These are phyloP conservation scores for Colletotrichum lindemuthianum DNA, from an alignment of 2,329 filamentous ascomycete species.

Conservation along the genomic window DNA sequence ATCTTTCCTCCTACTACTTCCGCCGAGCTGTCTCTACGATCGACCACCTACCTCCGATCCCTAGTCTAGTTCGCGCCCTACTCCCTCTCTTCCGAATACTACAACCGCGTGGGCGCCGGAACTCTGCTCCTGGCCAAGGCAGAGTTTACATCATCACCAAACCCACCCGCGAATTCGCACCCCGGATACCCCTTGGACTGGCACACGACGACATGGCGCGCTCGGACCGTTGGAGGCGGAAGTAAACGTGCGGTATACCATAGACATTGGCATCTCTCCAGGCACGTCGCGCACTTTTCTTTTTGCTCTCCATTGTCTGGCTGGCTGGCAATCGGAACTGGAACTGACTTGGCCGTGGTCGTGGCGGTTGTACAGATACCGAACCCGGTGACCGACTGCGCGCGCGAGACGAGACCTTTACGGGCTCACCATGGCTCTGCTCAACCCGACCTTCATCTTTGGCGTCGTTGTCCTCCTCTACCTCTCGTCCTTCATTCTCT, in stretches of 20 bases:
- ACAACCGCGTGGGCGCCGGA: constrained; percentile 28
- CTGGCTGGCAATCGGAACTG: constrained; percentile 16
- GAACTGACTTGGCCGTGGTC: not conserved
- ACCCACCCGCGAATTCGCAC: constrained; percentile 7
- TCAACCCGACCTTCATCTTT: constrained; percentile 84
- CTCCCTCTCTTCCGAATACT: not conserved
- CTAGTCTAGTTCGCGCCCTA: not conserved
- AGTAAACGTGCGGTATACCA: constrained; percentile 34
- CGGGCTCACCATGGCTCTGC: constrained; percentile 66
- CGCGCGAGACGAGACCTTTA: constrained; percentile 7
- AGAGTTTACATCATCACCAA: constrained; percentile 26
- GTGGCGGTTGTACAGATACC: constrained; percentile 24
- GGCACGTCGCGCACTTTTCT: constrained; percentile 9
- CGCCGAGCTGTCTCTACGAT: constrained; percentile 4
- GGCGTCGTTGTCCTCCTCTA: constrained; percentile 88
- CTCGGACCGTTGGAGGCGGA: constrained; percentile 34
- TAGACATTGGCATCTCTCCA: constrained; percentile 32
- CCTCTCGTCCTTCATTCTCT: constrained; percentile 90
- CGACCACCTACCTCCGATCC: not conserved
- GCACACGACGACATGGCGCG: constrained; percentile 33
- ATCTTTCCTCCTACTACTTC: constrained; percentile 2
- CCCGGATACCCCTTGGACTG: constrained; percentile 15
- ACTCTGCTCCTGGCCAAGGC: constrained; percentile 21
- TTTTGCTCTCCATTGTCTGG: constrained; percentile 3
- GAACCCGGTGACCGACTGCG: constrained; percentile 23